These are phyloP conservation scores for Crithidia fasciculata DNA, from an alignment of 208 protist species.

Conservation along the genomic window DNA sequence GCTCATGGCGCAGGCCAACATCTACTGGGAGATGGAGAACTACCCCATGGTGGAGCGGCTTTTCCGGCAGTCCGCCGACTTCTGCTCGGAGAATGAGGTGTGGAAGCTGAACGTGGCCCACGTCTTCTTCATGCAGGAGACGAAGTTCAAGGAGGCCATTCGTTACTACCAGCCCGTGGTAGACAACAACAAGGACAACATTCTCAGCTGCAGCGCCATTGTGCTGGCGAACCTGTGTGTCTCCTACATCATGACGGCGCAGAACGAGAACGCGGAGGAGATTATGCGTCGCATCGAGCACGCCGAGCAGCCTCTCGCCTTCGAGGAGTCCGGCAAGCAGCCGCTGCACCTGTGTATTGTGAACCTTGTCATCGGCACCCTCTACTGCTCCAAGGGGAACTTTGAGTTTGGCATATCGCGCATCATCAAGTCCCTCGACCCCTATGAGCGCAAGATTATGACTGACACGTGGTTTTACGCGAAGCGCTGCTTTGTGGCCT, in stretches of 20 bases:
- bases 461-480: conserved; percentile 98
- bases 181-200: conserved; percentile 91
- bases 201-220: conserved; percentile 95
- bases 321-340: conserved; percentile 90
- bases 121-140: conserved; percentile 98
- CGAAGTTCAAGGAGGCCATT: conserved; percentile 96
- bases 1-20: conserved; percentile 96
- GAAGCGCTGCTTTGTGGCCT: conserved; percentile 96
- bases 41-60: conserved; percentile 95
- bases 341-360: conserved; percentile 97
- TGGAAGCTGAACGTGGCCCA: conserved; percentile 98
- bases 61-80: conserved; percentile 95
- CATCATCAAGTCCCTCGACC: conserved; percentile 97
- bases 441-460: conserved; percentile 96
- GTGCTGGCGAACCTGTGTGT: conserved; percentile 98
- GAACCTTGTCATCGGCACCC: conserved; percentile 98
- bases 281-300: conserved; percentile 96
- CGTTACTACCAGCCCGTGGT: conserved; percentile 97
- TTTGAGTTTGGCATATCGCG: conserved; percentile 98
- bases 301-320: conserved; percentile 93
- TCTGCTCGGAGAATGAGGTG: conserved; percentile 96
- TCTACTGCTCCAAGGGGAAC: conserved; percentile 98
- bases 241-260: conserved; percentile 96
- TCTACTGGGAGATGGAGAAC: conserved; percentile 98
- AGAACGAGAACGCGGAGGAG: conserved; percentile 97